Conservation (phyloP, 768 basidiomycete species). For the Hirschioporus abietinus region DNA sequence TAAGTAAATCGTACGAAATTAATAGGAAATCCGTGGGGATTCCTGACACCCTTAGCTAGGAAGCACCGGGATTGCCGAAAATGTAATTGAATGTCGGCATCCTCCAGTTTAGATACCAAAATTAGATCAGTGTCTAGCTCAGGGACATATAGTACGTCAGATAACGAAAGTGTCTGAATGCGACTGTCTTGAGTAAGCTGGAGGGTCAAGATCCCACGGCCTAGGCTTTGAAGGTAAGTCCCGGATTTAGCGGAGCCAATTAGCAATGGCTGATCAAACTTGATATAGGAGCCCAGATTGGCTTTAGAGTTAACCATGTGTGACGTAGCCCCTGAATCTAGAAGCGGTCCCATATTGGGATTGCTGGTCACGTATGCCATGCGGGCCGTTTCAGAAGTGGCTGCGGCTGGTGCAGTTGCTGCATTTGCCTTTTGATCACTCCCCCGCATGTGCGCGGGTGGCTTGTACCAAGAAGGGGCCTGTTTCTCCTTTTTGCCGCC, state of each 20-base stretch:
- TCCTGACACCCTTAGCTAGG: too few species aligned
- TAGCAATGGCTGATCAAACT: not conserved
- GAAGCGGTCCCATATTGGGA: not conserved
- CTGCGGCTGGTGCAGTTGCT: not conserved
- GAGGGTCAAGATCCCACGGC: not conserved
- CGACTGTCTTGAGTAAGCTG: too few species aligned
- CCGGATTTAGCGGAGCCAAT: not conserved
- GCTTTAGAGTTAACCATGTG: not conserved
- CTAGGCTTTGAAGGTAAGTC: not conserved
- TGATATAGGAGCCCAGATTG: not conserved
- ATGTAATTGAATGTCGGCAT: not conserved
- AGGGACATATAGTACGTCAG: not conserved
- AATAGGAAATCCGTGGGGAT: too few species aligned
- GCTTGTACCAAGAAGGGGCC: not conserved
- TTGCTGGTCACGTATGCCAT: not conserved
- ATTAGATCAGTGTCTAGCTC: not conserved
- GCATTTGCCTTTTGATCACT: not conserved
- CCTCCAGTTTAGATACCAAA: not conserved
- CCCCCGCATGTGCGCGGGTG: not conserved
- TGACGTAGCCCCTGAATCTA: not conserved
- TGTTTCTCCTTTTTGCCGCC: not conserved
- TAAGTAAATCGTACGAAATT: too few species aligned
- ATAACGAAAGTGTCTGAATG: too few species aligned
- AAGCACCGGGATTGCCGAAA: too few species aligned
- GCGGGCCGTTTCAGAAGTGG: not conserved